phyloP scores from a whole-genome alignment of 1,284 basidiomycete species.

The Caloboletus inedulis region DNA sequence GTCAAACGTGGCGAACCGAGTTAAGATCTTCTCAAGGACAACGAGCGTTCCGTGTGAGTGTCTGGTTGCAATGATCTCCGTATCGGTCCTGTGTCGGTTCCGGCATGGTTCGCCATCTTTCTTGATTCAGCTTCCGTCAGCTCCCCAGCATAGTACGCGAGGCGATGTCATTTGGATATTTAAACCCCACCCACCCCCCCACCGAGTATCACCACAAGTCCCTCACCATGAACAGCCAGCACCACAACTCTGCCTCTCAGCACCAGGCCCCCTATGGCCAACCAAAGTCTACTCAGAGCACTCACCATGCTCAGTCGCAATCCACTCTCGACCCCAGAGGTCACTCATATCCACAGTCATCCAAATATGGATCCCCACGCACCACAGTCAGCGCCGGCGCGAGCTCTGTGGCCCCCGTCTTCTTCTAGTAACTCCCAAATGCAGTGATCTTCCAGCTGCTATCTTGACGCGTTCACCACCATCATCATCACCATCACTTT shows the following conservation, averaged over 20 bases:
- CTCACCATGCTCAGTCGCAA: slow-evolving; percentile 21
- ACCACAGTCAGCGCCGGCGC: slow-evolving; percentile 45
- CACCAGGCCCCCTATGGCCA: slow-evolving; percentile 20
- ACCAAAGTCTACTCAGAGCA: slow-evolving; percentile 26
- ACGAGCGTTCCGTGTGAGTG: slow-evolving; percentile 16
- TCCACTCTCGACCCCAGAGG: slow-evolving; percentile 20
- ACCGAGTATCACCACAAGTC: slow-evolving; percentile 6
- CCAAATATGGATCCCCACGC: slow-evolving; percentile 38
- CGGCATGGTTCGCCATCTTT: slow-evolving; percentile 25
- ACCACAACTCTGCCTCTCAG: slow-evolving; percentile 36
- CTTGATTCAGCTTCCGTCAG: slow-evolving; percentile 24
- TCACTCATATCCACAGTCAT: slow-evolving; percentile 30
- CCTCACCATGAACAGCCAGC: slow-evolving; percentile 41
- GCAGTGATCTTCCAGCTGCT: not conserved
- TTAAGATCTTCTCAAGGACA: slow-evolving; percentile 14
- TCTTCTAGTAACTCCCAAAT: slow-evolving; percentile 40
- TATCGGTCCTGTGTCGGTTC: slow-evolving; percentile 31
- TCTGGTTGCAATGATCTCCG: slow-evolving; percentile 15
- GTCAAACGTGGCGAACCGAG: slow-evolving; percentile 12
- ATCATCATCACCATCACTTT: not conserved
- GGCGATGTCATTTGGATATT: slow-evolving; percentile 33
- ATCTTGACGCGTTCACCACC: not conserved
- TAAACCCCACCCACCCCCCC: slow-evolving; percentile 17
- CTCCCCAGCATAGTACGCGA: slow-evolving; percentile 14
- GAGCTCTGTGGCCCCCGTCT: slow-evolving; percentile 43